Evolutionary conservation across 768 basidiomycete genomes (phyloP).

Genomic region (Crepidotus variabilis): DNA sequence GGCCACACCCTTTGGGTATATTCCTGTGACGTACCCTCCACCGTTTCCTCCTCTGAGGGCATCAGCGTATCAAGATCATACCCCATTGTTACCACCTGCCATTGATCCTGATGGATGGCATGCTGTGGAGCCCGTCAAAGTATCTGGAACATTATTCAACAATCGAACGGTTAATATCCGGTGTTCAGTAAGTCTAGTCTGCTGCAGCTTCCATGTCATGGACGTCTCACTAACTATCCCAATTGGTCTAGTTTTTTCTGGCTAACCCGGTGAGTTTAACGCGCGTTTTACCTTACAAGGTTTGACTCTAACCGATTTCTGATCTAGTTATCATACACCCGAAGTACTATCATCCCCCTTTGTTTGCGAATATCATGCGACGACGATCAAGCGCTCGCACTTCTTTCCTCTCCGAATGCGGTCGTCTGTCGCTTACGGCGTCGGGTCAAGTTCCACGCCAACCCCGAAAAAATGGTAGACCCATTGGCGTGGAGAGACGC

Average conservation of each 20-base stretch:
- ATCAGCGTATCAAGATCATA: constrained; percentile 31
- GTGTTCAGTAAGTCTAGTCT: constrained; percentile 26
- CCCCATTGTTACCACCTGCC: constrained; percentile 30
- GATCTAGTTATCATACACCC: constrained; percentile 35
- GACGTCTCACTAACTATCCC: constrained; percentile 1
- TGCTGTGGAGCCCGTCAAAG: constrained; percentile 17
- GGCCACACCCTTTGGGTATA: constrained; percentile 25
- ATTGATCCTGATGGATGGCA: constrained; percentile 39
- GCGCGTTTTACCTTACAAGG: neutral
- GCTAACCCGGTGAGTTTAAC: constrained; percentile 33
- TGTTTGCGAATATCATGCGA: constrained; percentile 26
- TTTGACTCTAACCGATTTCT: neutral
- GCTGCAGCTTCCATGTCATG: neutral
- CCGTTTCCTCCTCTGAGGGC: constrained; percentile 29
- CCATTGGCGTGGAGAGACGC: constrained; percentile 20
- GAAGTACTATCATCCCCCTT: constrained; percentile 37
- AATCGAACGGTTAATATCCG: constrained; percentile 24
- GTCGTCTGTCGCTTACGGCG: constrained; percentile 29
- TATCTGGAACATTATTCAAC: constrained; percentile 27
- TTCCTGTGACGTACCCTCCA: constrained; percentile 28
- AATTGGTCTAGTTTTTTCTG: constrained; percentile 27
- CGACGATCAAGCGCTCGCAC: constrained; percentile 31
- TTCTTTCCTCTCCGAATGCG: constrained; percentile 29
- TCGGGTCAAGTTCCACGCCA: constrained; percentile 17
- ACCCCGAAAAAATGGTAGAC: constrained; percentile 4